Conservation (phyloP, 2,329 filamentous ascomycete species). For the Fusarium graminum region DNA sequence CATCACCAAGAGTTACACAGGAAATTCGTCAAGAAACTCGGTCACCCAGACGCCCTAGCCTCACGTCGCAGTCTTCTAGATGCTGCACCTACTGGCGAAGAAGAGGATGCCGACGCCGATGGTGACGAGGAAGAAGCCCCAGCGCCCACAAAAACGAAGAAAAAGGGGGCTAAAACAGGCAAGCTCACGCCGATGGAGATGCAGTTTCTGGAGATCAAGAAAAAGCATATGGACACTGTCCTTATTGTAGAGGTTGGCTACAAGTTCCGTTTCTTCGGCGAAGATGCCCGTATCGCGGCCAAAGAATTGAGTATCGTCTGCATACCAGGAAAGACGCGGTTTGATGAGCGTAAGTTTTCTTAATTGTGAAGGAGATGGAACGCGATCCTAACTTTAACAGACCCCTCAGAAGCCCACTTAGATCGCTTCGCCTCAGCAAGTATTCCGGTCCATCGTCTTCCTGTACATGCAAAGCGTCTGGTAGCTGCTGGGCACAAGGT, state of each 20-base stretch:
- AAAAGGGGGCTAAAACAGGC: constrained; percentile 76
- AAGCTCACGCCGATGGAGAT: constrained; percentile 96
- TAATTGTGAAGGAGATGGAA: constrained; percentile 24
- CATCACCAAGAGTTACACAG: constrained; percentile 80
- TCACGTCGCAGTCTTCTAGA: constrained; percentile 72
- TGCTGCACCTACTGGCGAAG: constrained; percentile 65
- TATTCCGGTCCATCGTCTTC: constrained; percentile 90
- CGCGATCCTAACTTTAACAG: constrained; percentile 52
- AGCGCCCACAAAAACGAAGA: constrained; percentile 63
- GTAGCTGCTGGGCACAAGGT: constrained; percentile 96
- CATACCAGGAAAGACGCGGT: constrained; percentile 94
- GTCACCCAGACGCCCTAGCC: constrained; percentile 84
- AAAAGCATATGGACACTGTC: constrained; percentile 88
- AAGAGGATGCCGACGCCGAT: constrained; percentile 71
- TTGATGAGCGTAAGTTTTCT: constrained; percentile 79
- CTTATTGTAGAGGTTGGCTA: constrained; percentile 97
- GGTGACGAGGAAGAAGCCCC: constrained; percentile 64
- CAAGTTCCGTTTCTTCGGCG: constrained; percentile 97
- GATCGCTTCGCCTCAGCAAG: constrained; percentile 95
- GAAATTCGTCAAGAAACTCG: constrained; percentile 91
- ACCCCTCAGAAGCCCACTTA: constrained; percentile 91
- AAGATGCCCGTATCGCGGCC: constrained; percentile 89
- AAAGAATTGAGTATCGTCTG: constrained; percentile 95
- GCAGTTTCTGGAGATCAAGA: constrained; percentile 94
- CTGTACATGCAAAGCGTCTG: constrained; percentile 93